Percentiles rank a stretch among this genome's conserved stretches.
phyloP scores from a whole-genome alignment of 345 rosid species.

The Brassica rapa region DNA sequence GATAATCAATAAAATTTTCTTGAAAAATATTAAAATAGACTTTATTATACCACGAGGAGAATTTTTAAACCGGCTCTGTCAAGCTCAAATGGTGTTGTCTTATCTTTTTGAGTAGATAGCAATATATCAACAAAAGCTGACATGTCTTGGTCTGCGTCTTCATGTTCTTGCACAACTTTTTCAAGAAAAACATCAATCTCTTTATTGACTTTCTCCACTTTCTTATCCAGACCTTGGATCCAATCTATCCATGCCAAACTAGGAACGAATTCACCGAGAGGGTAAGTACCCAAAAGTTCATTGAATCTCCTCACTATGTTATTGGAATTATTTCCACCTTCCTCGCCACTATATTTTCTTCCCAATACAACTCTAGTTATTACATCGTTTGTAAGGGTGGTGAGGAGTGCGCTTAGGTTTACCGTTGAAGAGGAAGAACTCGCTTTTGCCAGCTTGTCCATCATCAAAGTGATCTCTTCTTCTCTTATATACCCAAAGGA shows the following conservation, averaged over 20 bases:
- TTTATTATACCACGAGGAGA: neutral
- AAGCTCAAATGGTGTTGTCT: neutral
- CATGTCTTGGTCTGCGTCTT: neutral
- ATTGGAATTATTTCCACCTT: conserved; percentile 34
- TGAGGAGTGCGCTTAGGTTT: conserved; percentile 44
- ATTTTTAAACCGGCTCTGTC: neutral
- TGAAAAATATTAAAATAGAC: neutral
- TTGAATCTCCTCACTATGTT: conserved; percentile 33
- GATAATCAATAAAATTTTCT: neutral
- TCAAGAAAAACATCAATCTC: conserved; percentile 35
- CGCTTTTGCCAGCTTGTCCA: conserved; percentile 31
- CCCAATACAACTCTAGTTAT: conserved; percentile 54
- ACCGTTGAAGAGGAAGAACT: conserved; percentile 26
- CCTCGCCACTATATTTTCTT: conserved; percentile 47
- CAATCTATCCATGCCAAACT: conserved; percentile 48
- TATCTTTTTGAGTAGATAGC: conserved; percentile 9
- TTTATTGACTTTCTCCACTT: conserved; percentile 6
- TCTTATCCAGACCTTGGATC: conserved; percentile 26
- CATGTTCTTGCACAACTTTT: conserved; percentile 19
- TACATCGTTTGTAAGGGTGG: conserved; percentile 42
- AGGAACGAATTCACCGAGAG: conserved; percentile 53
- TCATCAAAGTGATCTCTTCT: neutral
- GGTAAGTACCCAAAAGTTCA: conserved; percentile 39
- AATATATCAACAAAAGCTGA: neutral
- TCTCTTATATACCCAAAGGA: neutral